phyloP scores from a whole-genome alignment of 495 filamentous ascomycete genomes.

The Cairneyella variabilis region DNA sequence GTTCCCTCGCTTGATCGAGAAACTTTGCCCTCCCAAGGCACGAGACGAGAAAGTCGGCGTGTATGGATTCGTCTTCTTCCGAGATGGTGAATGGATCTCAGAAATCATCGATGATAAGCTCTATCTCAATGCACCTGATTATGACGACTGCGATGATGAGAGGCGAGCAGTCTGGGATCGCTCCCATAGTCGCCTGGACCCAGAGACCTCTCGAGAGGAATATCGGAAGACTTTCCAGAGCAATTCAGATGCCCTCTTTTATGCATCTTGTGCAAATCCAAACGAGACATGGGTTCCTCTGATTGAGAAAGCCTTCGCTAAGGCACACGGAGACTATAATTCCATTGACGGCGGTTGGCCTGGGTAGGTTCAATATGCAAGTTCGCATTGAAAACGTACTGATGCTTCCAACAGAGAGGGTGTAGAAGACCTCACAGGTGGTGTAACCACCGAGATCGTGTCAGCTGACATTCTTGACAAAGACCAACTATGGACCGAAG shows the following conservation, averaged over 20 bases:
- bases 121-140: slow-evolving; percentile 79
- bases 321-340: slow-evolving; percentile 36
- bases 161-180: slow-evolving; percentile 63
- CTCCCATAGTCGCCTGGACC: slow-evolving; percentile 56
- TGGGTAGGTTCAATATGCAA: slow-evolving; percentile 3
- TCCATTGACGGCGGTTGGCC: slow-evolving; percentile 15
- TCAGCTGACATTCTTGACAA: slow-evolving; percentile 80
- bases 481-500: slow-evolving; percentile 80
- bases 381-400: neutral
- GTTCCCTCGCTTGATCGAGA: slow-evolving; percentile 71
- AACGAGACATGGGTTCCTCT: slow-evolving; percentile 94
- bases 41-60: slow-evolving; percentile 77
- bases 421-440: slow-evolving; percentile 88
- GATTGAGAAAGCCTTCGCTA: slow-evolving; percentile 66
- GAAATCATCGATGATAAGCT: slow-evolving; percentile 79
- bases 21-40: slow-evolving; percentile 64
- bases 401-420: slow-evolving; percentile 57
- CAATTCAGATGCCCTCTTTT: slow-evolving; percentile 70
- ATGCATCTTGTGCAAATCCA: slow-evolving; percentile 75
- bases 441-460: slow-evolving; percentile 76
- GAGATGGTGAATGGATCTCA: slow-evolving; percentile 90
- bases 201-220: slow-evolving; percentile 56
- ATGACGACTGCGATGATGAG: slow-evolving; percentile 62
- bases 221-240: slow-evolving; percentile 68
- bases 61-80: slow-evolving; percentile 91